A percentile compares a stretch with the other conserved stretches of the same genome.
Evolutionary conservation across 2,329 filamentous ascomycete genomes (phyloP).

Genomic region (Clonostachys rhizophaga): DNA sequence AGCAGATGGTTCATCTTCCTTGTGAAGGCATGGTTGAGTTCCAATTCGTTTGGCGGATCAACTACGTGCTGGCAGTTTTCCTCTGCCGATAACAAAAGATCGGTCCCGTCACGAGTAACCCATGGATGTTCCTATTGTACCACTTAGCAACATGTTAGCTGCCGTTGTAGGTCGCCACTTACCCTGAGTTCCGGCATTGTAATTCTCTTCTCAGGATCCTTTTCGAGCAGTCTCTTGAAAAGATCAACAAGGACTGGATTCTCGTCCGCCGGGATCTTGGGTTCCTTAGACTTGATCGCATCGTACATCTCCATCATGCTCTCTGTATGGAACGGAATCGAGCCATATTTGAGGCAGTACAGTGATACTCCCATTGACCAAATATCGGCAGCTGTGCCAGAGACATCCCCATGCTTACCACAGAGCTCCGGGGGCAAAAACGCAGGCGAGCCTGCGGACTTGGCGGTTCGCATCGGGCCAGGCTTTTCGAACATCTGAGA

Average conservation of each 20-base stretch:
- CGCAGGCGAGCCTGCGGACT: conserved; percentile 90
- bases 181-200: conserved; percentile 79
- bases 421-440: conserved; percentile 94
- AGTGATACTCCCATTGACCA: conserved; percentile 98
- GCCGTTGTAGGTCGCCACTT: conserved; percentile 23
- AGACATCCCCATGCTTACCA: conserved; percentile 79
- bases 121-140: conserved; percentile 73
- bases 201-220: conserved; percentile 79
- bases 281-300: conserved; percentile 70
- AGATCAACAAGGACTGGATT: conserved; percentile 70
- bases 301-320: conserved; percentile 85
- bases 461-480: conserved; percentile 82
- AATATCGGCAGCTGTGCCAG: conserved; percentile 86
- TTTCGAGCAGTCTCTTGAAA: conserved; percentile 71
- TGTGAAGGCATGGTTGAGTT: conserved; percentile 88
- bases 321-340: conserved; percentile 77
- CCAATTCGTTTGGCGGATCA: conserved; percentile 81
- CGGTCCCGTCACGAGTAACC: conserved; percentile 78
- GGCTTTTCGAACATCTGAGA: conserved; percentile 95
- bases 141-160: conserved; percentile 8
- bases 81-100: conserved; percentile 72
- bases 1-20: conserved; percentile 82
- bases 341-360: conserved; percentile 86
- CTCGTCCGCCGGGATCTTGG: conserved; percentile 57
- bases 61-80: conserved; percentile 83